These are phyloP conservation scores for Microcyclospora tardicrescens DNA, from an alignment of 2,329 filamentous ascomycete genomes.

Conservation along the genomic window DNA sequence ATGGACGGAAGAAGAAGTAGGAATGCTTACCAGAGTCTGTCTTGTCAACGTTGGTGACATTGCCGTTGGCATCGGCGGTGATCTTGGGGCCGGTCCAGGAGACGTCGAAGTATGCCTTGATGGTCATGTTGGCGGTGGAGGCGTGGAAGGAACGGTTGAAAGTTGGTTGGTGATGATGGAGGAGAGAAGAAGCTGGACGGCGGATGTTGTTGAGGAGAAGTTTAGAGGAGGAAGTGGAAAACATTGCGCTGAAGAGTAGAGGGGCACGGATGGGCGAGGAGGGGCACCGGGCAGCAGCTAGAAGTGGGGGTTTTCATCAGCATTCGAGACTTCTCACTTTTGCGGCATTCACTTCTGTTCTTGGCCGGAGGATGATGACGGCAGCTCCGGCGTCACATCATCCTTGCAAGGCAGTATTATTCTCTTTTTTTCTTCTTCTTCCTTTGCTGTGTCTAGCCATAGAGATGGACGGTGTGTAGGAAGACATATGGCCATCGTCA, in stretches of 20 bases:
- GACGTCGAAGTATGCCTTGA: constrained; percentile 50
- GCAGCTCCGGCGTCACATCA: too few species aligned
- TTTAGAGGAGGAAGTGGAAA: constrained; percentile 2
- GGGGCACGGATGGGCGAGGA: background rate
- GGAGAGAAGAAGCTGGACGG: constrained; percentile 4
- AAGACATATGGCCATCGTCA: too few species aligned
- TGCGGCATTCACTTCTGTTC: too few species aligned
- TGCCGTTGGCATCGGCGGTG: constrained; percentile 45
- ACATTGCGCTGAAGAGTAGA: constrained; percentile 6
- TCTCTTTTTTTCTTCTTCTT: too few species aligned
- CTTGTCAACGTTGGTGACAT: constrained; percentile 29
- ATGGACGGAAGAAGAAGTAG: background rate
- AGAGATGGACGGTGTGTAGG: too few species aligned
- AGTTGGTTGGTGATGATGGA: constrained; percentile 24
- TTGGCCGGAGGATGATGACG: too few species aligned
- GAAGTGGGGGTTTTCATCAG: too few species aligned
- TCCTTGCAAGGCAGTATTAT: too few species aligned
- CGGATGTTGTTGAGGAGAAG: constrained; percentile 7
- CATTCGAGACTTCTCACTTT: too few species aligned
- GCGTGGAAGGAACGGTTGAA: constrained; percentile 44
- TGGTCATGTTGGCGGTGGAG: constrained; percentile 60
- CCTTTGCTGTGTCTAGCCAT: too few species aligned
- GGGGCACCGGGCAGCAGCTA: background rate
- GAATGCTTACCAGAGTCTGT: constrained; percentile 44
- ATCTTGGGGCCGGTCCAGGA: constrained; percentile 51